These are phyloP conservation scores for Cicer judaicum DNA, from an alignment of 306 rosid species.

Conservation along the genomic window DNA sequence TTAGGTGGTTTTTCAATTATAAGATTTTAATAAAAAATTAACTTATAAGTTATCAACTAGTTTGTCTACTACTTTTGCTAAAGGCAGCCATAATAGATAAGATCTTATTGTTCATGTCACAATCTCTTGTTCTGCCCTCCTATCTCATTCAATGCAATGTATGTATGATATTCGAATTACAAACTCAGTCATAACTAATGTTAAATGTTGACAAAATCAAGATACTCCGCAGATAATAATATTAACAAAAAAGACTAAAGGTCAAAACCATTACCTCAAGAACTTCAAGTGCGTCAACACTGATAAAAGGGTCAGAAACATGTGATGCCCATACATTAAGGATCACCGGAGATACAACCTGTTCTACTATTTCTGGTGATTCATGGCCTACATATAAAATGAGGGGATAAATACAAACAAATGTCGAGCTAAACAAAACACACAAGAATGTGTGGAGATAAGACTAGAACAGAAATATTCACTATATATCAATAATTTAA, in stretches of 20 bases:
- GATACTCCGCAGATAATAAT: slow-evolving; percentile 15
- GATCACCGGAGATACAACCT: slow-evolving; percentile 76
- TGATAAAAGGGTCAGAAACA: slow-evolving; percentile 90
- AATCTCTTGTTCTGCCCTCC: neutral
- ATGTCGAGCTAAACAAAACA: slow-evolving; percentile 7
- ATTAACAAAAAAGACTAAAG: slow-evolving; percentile 31
- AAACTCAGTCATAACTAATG: slow-evolving; percentile 15
- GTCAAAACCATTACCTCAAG: slow-evolving; percentile 74
- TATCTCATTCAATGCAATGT: neutral
- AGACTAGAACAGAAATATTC: neutral
- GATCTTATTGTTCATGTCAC: neutral
- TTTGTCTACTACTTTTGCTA: neutral
- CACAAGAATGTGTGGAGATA: neutral
- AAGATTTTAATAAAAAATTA: neutral
- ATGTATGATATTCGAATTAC: neutral
- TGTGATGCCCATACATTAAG: slow-evolving; percentile 87
- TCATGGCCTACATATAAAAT: slow-evolving; percentile 62
- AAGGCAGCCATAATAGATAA: neutral
- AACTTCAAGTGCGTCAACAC: slow-evolving; percentile 92
- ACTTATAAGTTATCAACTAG: neutral
- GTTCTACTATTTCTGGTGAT: slow-evolving; percentile 66
- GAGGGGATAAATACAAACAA: slow-evolving; percentile 34
- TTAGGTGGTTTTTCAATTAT: neutral
- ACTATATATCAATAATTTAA: neutral
- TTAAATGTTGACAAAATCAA: slow-evolving; percentile 35